Evolutionary conservation across 257 asterid species (phyloP).

Genomic region (Petunia axillaris): DNA sequence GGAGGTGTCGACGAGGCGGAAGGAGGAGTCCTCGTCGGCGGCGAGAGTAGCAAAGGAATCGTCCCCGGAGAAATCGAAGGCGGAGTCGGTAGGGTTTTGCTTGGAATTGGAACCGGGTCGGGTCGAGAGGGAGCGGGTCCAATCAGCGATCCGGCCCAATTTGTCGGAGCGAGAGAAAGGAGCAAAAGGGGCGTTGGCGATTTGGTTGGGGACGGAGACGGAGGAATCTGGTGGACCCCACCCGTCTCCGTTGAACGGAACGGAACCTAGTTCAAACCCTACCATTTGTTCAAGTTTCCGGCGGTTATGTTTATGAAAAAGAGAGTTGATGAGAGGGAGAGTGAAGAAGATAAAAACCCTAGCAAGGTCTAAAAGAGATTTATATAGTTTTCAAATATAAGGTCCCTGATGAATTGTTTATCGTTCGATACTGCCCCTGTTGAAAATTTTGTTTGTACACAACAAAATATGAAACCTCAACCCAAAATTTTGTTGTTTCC

Average conservation of each 20-base stretch:
- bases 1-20: conserved; percentile 79
- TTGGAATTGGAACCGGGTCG: conserved; percentile 68
- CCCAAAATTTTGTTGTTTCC: no score
- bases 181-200: conserved; percentile 86
- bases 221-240: conserved; percentile 93
- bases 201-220: conserved; percentile 50
- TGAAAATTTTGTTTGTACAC: no score
- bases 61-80: conserved; percentile 92
- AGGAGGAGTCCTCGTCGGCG: conserved; percentile 84
- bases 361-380: background rate
- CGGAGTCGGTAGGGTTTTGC: conserved; percentile 64
- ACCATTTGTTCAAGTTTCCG: conserved; percentile 50
- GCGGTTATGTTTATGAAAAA: background rate
- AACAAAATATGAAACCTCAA: no score
- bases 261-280: conserved; percentile 70
- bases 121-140: conserved; percentile 62
- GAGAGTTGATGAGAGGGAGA: background rate
- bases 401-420: background rate
- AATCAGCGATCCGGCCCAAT: conserved; percentile 90
- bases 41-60: conserved; percentile 87
- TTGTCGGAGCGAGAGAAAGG: conserved; percentile 96
- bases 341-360: conserved; percentile 6
- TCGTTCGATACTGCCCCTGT: background rate
- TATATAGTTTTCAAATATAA: conserved; percentile 4
- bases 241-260: conserved; percentile 88